These are phyloP conservation scores for Paracoccidioides brasiliensis DNA, from an alignment of 2,329 filamentous ascomycete species.

Conservation along the genomic window DNA sequence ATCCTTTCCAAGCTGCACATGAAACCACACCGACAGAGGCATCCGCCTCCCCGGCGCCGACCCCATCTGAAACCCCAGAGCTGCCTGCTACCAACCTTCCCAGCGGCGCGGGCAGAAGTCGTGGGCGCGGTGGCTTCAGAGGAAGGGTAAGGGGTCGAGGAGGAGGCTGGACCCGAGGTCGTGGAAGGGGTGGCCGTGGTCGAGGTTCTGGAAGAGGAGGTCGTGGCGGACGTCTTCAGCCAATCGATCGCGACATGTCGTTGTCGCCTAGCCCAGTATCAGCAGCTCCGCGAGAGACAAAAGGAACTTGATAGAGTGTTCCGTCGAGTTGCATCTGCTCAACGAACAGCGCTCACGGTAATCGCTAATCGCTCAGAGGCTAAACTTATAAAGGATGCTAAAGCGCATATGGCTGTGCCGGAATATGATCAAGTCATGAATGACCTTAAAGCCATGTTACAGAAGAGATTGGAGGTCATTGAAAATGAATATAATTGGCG, in stretches of 20 bases:
- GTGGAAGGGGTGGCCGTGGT: conserved; percentile 19
- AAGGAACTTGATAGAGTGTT: conserved; percentile 31
- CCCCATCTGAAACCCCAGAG: conserved; percentile 7
- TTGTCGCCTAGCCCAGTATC: conserved; percentile 24
- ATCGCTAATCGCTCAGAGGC: conserved; percentile 28
- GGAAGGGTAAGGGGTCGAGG: conserved; percentile 16
- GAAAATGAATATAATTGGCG: conserved; percentile 23
- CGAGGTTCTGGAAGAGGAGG: conserved; percentile 21
- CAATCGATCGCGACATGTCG: conserved; percentile 20
- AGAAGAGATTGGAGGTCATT: conserved; percentile 18
- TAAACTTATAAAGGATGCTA: conserved; percentile 28
- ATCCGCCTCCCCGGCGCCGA: conserved; percentile 6
- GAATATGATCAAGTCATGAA: conserved; percentile 26
- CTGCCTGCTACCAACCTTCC: conserved; percentile 8
- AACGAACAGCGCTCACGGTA: conserved; percentile 28
- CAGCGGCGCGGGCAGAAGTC: conserved; percentile 14
- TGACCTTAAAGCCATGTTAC: conserved; percentile 19
- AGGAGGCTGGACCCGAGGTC: conserved; percentile 21
- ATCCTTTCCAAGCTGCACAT: background rate
- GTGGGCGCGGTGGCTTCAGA: conserved; percentile 17
- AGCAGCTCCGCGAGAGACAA: conserved; percentile 29
- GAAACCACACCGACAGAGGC: conserved; percentile 1
- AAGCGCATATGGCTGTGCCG: conserved; percentile 26
- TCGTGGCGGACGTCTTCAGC: conserved; percentile 17
- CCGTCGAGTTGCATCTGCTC: conserved; percentile 29